Percentiles rank a stretch among this genome's conserved stretches.
Conservation (phyloP, 768 basidiomycete species). For the Tremella fuciformis region DNA sequence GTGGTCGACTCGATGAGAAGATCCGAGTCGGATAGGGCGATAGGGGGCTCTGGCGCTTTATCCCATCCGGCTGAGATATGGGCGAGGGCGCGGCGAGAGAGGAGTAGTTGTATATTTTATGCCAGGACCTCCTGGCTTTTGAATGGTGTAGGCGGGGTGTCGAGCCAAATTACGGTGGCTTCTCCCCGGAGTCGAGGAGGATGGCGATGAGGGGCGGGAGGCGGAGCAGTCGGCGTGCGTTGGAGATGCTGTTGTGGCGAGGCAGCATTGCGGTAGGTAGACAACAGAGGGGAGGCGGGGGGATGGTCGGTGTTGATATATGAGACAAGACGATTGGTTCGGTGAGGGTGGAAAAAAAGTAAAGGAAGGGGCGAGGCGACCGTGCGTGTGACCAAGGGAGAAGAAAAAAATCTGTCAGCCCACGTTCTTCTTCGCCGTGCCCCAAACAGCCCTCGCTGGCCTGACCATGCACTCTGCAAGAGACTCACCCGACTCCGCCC, state of each 20-base stretch:
- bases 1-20: constrained; percentile 4
- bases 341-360: not conserved
- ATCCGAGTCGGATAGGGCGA: constrained; percentile 1
- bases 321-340: constrained; percentile 2
- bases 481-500: constrained; percentile 42
- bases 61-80: constrained; percentile 7
- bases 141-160: not conserved
- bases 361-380: constrained; percentile 1
- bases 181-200: constrained; percentile 47
- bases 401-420: not conserved
- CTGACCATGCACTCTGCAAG: too few relatives aligned
- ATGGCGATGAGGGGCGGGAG: constrained; percentile 45
- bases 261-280: not conserved
- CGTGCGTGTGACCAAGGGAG: constrained; percentile 1
- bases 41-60: not conserved
- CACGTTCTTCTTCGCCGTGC: not conserved
- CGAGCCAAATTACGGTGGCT: constrained; percentile 50
- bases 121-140: constrained; percentile 8
- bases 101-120: not conserved
- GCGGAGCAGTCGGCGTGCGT: constrained; percentile 36
- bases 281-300: not conserved
- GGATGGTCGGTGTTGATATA: not conserved
- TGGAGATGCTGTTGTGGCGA: constrained; percentile 28
- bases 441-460: too few relatives aligned
- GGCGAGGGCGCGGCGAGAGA: not conserved